A percentile compares a stretch with the other conserved stretches of the same genome.
Evolutionary conservation across 129 eudicot species (phyloP).

Genomic region (Silybum marianum): DNA sequence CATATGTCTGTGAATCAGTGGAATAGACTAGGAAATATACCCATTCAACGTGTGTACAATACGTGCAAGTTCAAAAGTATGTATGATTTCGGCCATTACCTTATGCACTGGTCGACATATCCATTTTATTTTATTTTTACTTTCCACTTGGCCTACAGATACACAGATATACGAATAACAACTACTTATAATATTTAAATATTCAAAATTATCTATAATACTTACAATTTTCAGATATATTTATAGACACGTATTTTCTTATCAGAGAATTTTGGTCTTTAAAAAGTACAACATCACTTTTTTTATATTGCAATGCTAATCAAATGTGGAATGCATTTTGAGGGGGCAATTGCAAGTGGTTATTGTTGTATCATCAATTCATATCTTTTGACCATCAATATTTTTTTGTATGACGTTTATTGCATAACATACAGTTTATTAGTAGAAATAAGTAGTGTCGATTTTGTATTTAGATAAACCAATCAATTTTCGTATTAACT

Average conservation of each 20-base stretch:
- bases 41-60: no score
- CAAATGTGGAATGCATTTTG: slow-evolving; percentile 42
- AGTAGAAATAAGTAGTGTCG: no score
- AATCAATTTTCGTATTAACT: no score
- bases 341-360: slow-evolving; percentile 36
- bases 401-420: background rate
- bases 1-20: no score
- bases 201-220: no score
- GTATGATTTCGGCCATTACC: background rate
- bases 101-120: background rate
- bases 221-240: background rate
- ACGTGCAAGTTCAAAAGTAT: background rate
- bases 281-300: slow-evolving; percentile 20
- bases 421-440: background rate
- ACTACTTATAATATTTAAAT: background rate
- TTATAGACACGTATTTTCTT: background rate
- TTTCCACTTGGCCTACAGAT: background rate
- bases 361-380: slow-evolving; percentile 23
- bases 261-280: slow-evolving; percentile 16
- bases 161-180: background rate
- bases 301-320: slow-evolving; percentile 27
- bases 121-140: background rate
- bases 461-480: no score
- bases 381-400: slow-evolving; percentile 19
- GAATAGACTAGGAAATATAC: no score